Base-by-base conservation (phyloP, 1,139 yeast genomes). In the Sugiyamaella sp. region DNA sequence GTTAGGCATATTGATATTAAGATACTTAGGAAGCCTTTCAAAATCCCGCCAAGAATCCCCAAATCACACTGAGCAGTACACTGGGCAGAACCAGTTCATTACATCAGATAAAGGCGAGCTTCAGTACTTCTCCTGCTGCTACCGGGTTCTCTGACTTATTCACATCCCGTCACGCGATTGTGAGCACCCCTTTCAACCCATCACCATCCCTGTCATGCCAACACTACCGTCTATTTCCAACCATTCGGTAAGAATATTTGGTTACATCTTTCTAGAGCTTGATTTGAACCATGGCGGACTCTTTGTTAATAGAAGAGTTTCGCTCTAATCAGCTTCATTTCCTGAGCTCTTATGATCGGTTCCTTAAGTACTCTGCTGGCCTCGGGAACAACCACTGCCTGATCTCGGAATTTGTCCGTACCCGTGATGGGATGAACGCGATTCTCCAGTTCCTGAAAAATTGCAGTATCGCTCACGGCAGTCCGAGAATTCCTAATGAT, bases 361-460 rank as follows among this genome's bases (percentile, higher is more conserved):
- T 46, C 17, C 25, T 27, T 10, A n/a, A 46, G 3, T 25, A 33
- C 21, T 39, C 20, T 4, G 37, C 21, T 27, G 35, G 49, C 4
- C 14, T 29, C 9, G 25, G 27, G 33, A 17, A 10, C 27, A 46
- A 29, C 29, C 38, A 17, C n/a, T 46, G 44, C 27, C 20, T 32
- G 10, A 46, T 46, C 19, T 22, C 44, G 6, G 50, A 46, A 17
- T 46, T 46, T 40, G 38, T 46, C 1, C 43, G 44, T 20, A 46
- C 45, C 2, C 17, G 50, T 38, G 25, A 46, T 39, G 50, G 50
- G 6, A 46, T 46, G 50, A 46, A 39, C 17, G 33, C 50, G 1
- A 46, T 46, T 24, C 41, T 46, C 25, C 25, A 46, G 12, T 39
- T 46, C 16, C 37, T 46, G 12, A 46, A 46, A 21, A 45, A 39